These are phyloP conservation scores for Cladosporium sp. DNA, from an alignment of 2,329 filamentous ascomycete genomes.

Conservation along the genomic window DNA sequence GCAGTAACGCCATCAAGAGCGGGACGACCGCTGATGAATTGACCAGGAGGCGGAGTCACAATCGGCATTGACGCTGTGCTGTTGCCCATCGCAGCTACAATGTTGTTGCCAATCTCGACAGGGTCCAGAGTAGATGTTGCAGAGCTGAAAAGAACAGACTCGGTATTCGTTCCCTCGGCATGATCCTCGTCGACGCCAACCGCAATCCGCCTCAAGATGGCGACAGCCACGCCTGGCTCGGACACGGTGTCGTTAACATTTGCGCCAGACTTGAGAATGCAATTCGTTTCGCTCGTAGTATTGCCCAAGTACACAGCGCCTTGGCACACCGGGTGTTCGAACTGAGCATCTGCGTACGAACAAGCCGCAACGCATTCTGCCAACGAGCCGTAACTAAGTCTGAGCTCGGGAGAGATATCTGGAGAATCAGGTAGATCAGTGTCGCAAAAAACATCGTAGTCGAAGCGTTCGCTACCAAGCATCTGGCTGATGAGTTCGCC, in stretches of 20 bases:
- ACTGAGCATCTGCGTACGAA: slow-evolving; percentile 26
- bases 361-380: slow-evolving; percentile 32
- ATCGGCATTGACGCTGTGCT: slow-evolving; percentile 28
- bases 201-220: slow-evolving; percentile 26
- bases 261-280: slow-evolving; percentile 29
- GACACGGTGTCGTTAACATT: slow-evolving; percentile 20
- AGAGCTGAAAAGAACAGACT: slow-evolving; percentile 20
- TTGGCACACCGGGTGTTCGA: slow-evolving; percentile 29
- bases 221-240: slow-evolving; percentile 26
- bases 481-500: slow-evolving; percentile 30
- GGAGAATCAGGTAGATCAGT: slow-evolving; percentile 26
- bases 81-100: slow-evolving; percentile 24
- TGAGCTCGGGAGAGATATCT: slow-evolving; percentile 21
- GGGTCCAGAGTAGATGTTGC: slow-evolving; percentile 18
- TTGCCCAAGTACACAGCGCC: slow-evolving; percentile 28
- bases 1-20: slow-evolving; percentile 18
- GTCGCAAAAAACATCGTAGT: slow-evolving; percentile 31
- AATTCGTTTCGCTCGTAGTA: slow-evolving; percentile 25
- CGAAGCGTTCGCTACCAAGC: slow-evolving; percentile 28
- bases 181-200: slow-evolving; percentile 22
- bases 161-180: slow-evolving; percentile 23
- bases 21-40: slow-evolving; percentile 20
- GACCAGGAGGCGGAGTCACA: slow-evolving; percentile 24
- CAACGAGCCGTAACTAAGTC: slow-evolving; percentile 26
- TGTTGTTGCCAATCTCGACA: slow-evolving; percentile 24